phyloP scores from a whole-genome alignment of 768 basidiomycete genomes.

The Agrocybe chaxingu region DNA sequence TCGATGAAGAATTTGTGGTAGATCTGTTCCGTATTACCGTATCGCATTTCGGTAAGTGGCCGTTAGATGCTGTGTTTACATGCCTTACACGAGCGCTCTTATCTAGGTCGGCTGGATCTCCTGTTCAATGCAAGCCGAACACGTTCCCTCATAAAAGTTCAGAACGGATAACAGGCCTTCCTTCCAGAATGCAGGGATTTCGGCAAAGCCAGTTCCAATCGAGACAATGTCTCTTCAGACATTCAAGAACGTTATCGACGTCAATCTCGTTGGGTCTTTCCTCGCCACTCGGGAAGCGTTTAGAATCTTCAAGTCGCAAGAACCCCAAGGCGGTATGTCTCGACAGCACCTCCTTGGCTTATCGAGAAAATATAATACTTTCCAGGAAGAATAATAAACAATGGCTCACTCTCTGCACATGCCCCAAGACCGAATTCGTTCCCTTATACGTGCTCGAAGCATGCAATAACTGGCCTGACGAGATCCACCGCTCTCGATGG shows the following conservation, averaged over 20 bases:
- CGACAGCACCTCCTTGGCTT: background rate
- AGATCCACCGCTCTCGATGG: constrained; percentile 79
- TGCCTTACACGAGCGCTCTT: background rate
- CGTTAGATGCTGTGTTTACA: constrained; percentile 3
- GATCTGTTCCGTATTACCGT: constrained; percentile 53
- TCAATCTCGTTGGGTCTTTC: constrained; percentile 73
- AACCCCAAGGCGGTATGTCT: constrained; percentile 62
- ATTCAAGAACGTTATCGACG: constrained; percentile 63
- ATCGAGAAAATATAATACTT: background rate
- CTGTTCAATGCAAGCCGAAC: constrained; percentile 67
- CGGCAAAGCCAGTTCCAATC: constrained; percentile 43
- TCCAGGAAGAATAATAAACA: constrained; percentile 78
- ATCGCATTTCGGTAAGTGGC: constrained; percentile 49
- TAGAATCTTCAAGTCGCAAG: constrained; percentile 67
- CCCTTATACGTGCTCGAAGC: constrained; percentile 78
- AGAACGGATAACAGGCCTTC: background rate
- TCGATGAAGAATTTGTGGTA: constrained; percentile 60
- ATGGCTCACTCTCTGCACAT: constrained; percentile 75
- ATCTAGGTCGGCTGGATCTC: constrained; percentile 62
- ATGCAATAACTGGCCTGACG: constrained; percentile 75
- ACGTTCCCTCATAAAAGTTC: background rate
- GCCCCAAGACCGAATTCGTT: constrained; percentile 60
- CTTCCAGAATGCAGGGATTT: constrained; percentile 71
- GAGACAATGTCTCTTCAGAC: constrained; percentile 59
- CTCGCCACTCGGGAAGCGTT: constrained; percentile 78